Base-by-base conservation (phyloP, 805 yeast species). In the Isabelozyma pseudorhagii region DNA sequence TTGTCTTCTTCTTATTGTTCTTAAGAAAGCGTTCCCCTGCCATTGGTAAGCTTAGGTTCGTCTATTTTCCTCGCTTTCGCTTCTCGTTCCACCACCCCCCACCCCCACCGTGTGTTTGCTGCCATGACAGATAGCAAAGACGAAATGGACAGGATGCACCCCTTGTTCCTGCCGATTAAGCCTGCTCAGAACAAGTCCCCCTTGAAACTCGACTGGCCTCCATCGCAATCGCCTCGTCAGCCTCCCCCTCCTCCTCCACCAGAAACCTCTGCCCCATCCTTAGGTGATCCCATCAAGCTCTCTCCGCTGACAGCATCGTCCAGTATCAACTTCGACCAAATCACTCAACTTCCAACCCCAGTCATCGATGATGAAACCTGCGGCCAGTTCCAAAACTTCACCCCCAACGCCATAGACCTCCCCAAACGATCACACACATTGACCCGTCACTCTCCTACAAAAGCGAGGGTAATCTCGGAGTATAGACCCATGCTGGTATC, bases 341-440 rank as follows among this genome's bases (percentile, higher is more conserved):
- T 76, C 13, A 67, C 79, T 1, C 77, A 71, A 45, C 59, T 78
- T 15, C 82, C 82, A 3, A 75, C 81, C 0, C 82, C 82, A 1
- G 57, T 77, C 2, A 56, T 69, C 5, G 53, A 40, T 36, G 39
- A 40, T 15, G 50, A 40, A 17, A 14, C 46, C 25, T 40, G 42
- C 25, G 42, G 39, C 8, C n/a, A n/a, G 43, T 31, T 31, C 5
- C 29, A 41, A 10, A 11, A 11, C 8, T 52, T 54, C 14, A 44
- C 52, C 8, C 39, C 52, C 3, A 44, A 40, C 6, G 2, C 25
- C 5, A 34, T 39, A 3, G 38, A 47, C 17, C 13, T 45, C 9
- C 48, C 34, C 46, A 42, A 42, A 31, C 36, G 45, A 9, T 3
- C 38, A 2, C 27, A 31, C 21, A 9, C 38, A 8, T 13, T 13